Evolutionary conservation across 441 rosid genomes (phyloP).

Genomic region (Adansonia madagascariensis): DNA sequence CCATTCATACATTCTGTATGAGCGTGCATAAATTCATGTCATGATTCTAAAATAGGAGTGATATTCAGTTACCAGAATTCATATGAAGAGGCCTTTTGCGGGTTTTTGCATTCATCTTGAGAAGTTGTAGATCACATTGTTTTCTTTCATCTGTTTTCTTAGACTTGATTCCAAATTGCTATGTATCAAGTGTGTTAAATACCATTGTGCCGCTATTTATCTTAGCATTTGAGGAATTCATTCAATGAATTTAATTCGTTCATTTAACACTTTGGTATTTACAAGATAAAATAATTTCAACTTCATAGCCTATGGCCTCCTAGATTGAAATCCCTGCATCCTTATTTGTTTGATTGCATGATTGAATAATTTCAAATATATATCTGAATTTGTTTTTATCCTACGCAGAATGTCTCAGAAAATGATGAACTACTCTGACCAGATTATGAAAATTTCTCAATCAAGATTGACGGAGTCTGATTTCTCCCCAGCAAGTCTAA

Average conservation of each 20-base stretch:
- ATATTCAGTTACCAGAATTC: background rate
- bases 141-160: background rate
- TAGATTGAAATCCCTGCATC: background rate
- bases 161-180: background rate
- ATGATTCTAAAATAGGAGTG: background rate
- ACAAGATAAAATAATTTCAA: background rate
- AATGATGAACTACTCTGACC: background rate
- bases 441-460: background rate
- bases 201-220: background rate
- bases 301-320: background rate
- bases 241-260: background rate
- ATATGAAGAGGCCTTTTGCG: background rate
- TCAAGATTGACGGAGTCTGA: background rate
- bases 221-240: background rate
- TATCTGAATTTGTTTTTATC: background rate
- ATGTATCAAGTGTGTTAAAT: background rate
- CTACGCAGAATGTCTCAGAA: background rate
- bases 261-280: background rate
- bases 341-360: too few relatives aligned
- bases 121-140: background rate
- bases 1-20: background rate
- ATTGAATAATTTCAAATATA: too few relatives aligned
- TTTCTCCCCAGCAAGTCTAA: background rate
- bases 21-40: background rate
- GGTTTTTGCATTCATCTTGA: background rate